Base-by-base conservation (phyloP, 2,329 filamentous ascomycete species). In the Ascochyta lentis region DNA sequence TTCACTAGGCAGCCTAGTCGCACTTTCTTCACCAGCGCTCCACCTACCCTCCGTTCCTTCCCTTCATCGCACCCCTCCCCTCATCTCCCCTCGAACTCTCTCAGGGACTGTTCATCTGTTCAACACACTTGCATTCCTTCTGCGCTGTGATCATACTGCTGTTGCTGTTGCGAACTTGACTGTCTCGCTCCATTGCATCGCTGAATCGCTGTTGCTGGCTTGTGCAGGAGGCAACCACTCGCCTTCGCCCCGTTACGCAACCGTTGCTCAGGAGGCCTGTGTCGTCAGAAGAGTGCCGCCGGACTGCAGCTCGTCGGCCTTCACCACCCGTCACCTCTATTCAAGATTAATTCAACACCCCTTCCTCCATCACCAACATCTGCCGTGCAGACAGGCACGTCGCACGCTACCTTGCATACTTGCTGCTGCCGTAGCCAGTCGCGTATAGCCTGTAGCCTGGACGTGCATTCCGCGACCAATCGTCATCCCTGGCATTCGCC, bases 401-500 rank as follows among this genome's bases (percentile, higher is more conserved):
- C 64, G 69, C 68, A 67, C 68, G 50, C 67, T 64, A 64, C 69
- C 69, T 72, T 55, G 59, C 44, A 58, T 57, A 58, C 59, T 42
- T 26, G 59, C 61, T 59, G 58, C 35, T 19, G 60, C 65, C 4
- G 29, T 15, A 69, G 62, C 65, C 64, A 58, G 54, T 68, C 64
- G 56, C 66, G 65, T 59, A 63, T 64, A 70, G 66, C 58, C 66
- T 69, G 67, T 67, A 62, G 44, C 43, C 58, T 60, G 58, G 50
- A 56, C 40, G 61, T 68, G 66, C 72, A 73, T 73, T 72, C 70
- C 71, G 58, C 52, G 51, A 47, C 72, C 70, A 73, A 75, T 75
- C 66, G 63, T 58, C 65, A 59, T 59, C 62, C 65, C 71, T 69
- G 60, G 62, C 62, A 63, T 60, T 57, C 63, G 60, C 62, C 55